A percentile compares a stretch with the other conserved stretches of the same genome.
These are phyloP conservation scores for Neurospora crassa DNA, from an alignment of 2,329 filamentous ascomycete species.

Conservation along the genomic window DNA sequence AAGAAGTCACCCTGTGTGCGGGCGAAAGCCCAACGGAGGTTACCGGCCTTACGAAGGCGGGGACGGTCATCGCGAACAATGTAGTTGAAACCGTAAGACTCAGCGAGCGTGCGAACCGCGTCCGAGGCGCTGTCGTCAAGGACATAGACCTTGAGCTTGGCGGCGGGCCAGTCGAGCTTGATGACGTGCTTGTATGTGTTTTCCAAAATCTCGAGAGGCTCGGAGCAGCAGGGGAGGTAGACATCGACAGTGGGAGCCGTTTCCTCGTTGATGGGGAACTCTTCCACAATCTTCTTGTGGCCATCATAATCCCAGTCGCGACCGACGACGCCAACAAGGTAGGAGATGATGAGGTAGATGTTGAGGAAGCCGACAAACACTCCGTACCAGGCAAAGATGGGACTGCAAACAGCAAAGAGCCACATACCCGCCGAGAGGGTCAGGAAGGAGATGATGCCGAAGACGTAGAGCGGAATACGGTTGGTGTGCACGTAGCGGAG, in stretches of 20 bases:
- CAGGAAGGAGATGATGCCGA: constrained; percentile 30
- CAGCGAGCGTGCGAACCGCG: constrained; percentile 18
- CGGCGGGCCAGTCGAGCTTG: constrained; percentile 26
- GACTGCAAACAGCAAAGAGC: constrained; percentile 28
- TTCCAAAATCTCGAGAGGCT: constrained; percentile 26
- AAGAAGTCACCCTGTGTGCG: constrained; percentile 30
- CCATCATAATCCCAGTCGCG: constrained; percentile 27
- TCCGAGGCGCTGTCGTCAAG: constrained; percentile 29
- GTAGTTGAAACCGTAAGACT: constrained; percentile 28
- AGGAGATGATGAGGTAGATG: constrained; percentile 31
- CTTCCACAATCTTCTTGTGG: constrained; percentile 23
- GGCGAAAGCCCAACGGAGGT: constrained; percentile 31
- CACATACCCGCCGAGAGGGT: constrained; percentile 32
- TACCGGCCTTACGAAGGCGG: constrained; percentile 31
- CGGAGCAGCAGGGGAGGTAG: constrained; percentile 31
- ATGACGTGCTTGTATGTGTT: constrained; percentile 18
- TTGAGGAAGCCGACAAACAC: constrained; percentile 29
- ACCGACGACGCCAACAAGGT: constrained; percentile 29
- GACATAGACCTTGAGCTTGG: constrained; percentile 28
- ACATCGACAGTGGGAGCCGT: constrained; percentile 30
- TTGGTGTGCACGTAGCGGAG: constrained; percentile 29
- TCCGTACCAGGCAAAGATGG: constrained; percentile 29
- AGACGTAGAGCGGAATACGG: constrained; percentile 28
- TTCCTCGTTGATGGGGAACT: constrained; percentile 23
- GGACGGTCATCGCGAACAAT: constrained; percentile 31